Conservation (phyloP, 2,329 filamentous ascomycete genomes). For the Fusarium coicis region DNA sequence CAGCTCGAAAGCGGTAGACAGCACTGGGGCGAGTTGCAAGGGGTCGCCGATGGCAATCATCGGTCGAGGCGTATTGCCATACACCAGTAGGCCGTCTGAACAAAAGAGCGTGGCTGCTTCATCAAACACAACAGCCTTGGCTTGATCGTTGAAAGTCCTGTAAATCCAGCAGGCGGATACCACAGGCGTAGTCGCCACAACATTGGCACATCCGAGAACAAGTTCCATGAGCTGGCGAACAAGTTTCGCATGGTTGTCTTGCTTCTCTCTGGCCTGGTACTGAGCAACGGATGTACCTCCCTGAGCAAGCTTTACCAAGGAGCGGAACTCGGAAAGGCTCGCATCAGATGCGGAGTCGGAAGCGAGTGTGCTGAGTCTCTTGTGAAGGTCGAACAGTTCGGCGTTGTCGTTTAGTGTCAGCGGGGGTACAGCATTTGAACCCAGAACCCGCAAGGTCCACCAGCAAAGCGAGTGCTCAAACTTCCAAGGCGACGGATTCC, state of each 20-base stretch:
- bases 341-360: rapidly evolving
- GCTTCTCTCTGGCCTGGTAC: rapidly evolving
- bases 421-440: rapidly evolving
- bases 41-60: slow-evolving; percentile 10
- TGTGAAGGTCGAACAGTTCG: background rate
- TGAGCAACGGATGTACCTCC: background rate
- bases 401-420: background rate
- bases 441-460: slow-evolving; percentile 10
- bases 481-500: background rate
- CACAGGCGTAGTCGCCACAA: background rate
- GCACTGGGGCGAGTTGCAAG: background rate
- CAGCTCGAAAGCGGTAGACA: background rate
- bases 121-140: background rate
- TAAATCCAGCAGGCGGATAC: background rate
- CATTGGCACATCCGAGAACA: background rate
- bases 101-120: slow-evolving; percentile 1
- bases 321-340: background rate
- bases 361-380: background rate
- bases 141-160: background rate
- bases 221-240: background rate
- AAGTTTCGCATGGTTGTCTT: too few relatives aligned
- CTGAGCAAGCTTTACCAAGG: background rate
- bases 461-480: background rate
- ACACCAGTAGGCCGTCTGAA: background rate
- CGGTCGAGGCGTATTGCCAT: background rate